Base-by-base conservation (phyloP, 805 yeast genomes). In the Huiozyma naganishii region DNA sequence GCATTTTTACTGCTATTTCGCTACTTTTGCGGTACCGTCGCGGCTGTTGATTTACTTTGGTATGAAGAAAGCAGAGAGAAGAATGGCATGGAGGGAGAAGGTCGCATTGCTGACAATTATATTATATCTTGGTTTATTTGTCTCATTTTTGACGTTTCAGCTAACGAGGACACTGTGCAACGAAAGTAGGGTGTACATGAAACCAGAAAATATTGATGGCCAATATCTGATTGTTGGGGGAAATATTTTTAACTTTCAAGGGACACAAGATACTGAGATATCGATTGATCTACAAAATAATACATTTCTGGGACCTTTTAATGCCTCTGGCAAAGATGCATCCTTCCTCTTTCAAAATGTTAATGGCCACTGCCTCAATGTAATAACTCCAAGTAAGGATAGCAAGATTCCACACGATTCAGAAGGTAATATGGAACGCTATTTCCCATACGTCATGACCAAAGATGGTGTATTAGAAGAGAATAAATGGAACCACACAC, bases 31-130 rank as follows among this genome's bases (percentile, higher is more conserved):
- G 3, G n/a, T 30, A 8, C 95, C 96, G 1, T 74, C 82, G 3
- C 80, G 87, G 0, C 13, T 52, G 8, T 11, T 53, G 29, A 28
- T 28, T 7, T 67, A 83, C 39, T 83, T 77, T 63, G 97, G 97
- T 3, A 73, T 90, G 73, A 73, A 74, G 32, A 78, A 83, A 17
- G 77, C 78, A 52, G 89, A 80, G 37, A 77, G 95, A 47, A 97
- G 89, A 59, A 77, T 79, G 70, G 97, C 97, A 0, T 92, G 98
- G 98, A 75, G 98, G 57, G 98, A 92, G 58, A 90, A 90, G 58
- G 83, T 89, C 43, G 97, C 87, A 1, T 70, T 92, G 37, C 70
- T 90, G 37, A 73, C 92, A 1, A 71, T 88, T 43, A 88, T 90
- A 53, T 50, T 82, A 13, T 73, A 74, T 52, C 66, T 84, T 39